A percentile compares a stretch with the other conserved stretches of the same genome.
Evolutionary conservation across 2,329 filamentous ascomycete species (phyloP).

Genomic region (Exutisphaerella laricina): DNA sequence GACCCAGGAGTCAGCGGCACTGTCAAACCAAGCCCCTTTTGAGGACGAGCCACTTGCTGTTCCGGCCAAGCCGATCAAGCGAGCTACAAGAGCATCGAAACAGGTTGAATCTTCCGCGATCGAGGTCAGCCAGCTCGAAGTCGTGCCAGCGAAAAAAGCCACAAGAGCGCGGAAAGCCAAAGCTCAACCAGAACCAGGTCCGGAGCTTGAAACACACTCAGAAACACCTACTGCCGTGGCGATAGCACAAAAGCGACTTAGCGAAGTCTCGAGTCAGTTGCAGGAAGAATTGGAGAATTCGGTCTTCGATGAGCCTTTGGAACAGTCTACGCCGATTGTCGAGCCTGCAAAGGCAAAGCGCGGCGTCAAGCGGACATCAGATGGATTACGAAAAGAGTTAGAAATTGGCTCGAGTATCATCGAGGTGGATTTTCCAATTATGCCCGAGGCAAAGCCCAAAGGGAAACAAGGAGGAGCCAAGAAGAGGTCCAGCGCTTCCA

Average conservation of each 20-base stretch:
- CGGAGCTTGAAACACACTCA: conserved; percentile 15
- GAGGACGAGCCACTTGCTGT: conserved; percentile 13
- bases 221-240: conserved; percentile 16
- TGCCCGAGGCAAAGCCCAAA: conserved; percentile 27
- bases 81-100: conserved; percentile 23
- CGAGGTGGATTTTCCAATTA: conserved; percentile 18
- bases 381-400: conserved; percentile 31
- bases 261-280: conserved; percentile 28
- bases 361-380: conserved; percentile 36
- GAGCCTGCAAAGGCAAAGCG: conserved; percentile 24
- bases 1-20: conserved; percentile 4
- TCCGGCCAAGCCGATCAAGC: conserved; percentile 19
- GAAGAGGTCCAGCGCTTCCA: conserved; percentile 13
- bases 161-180: conserved; percentile 29
- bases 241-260: conserved; percentile 14
- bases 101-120: conserved; percentile 28
- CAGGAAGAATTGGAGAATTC: conserved; percentile 32
- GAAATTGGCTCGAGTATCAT: conserved; percentile 20
- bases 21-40: neutral
- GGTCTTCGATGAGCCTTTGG: conserved; percentile 22
- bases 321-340: conserved; percentile 25
- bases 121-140: conserved; percentile 24
- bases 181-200: conserved; percentile 25
- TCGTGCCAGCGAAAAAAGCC: conserved; percentile 25
- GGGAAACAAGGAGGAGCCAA: conserved; percentile 21